phyloP scores from a whole-genome alignment of 2,329 filamentous ascomycete genomes.

The Mycosphaerella sp. region DNA sequence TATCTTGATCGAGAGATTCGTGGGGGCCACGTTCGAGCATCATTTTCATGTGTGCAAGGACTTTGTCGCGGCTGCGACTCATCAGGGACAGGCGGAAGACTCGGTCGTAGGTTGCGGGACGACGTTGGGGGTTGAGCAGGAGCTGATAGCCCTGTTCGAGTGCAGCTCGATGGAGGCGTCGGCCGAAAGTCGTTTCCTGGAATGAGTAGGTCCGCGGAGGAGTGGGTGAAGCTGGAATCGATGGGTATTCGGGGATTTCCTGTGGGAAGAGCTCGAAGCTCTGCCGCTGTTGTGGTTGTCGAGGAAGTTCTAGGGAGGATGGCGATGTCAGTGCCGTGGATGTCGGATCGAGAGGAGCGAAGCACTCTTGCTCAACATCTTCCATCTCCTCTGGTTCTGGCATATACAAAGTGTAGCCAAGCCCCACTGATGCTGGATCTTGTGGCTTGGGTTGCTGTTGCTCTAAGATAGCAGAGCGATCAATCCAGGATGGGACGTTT shows the following conservation, averaged over 20 bases:
- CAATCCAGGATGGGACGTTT: slow-evolving; percentile 28
- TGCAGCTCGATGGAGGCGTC: slow-evolving; percentile 60
- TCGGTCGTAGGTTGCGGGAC: slow-evolving; percentile 20
- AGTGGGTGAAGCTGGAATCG: slow-evolving; percentile 6
- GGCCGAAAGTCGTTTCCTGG: slow-evolving; percentile 61
- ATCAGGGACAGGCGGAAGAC: slow-evolving; percentile 27
- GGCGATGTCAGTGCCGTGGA: neutral
- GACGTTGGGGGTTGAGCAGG: slow-evolving; percentile 44
- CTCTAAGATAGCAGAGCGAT: slow-evolving; percentile 15
- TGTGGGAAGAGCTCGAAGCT: slow-evolving; percentile 9
- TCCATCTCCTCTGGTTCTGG: slow-evolving; percentile 1
- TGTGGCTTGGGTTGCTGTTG: slow-evolving; percentile 4
- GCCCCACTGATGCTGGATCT: slow-evolving; percentile 13
- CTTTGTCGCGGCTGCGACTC: slow-evolving; percentile 18
- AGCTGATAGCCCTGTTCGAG: slow-evolving; percentile 58
- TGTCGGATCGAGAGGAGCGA: slow-evolving; percentile 2
- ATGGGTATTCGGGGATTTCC: slow-evolving; percentile 14
- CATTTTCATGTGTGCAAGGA: slow-evolving; percentile 33
- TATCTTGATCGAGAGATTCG: slow-evolving; percentile 53
- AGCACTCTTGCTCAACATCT: slow-evolving; percentile 2
- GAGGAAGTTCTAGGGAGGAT: neutral
- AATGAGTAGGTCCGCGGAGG: slow-evolving; percentile 52
- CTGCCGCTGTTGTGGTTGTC: neutral
- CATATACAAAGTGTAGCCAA: slow-evolving; percentile 27
- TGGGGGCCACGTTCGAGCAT: slow-evolving; percentile 36